Evolutionary conservation across 1,284 basidiomycete genomes (phyloP), one percentile per base, ranked within the genome.

Genomic region (Pterula multifida): DNA sequence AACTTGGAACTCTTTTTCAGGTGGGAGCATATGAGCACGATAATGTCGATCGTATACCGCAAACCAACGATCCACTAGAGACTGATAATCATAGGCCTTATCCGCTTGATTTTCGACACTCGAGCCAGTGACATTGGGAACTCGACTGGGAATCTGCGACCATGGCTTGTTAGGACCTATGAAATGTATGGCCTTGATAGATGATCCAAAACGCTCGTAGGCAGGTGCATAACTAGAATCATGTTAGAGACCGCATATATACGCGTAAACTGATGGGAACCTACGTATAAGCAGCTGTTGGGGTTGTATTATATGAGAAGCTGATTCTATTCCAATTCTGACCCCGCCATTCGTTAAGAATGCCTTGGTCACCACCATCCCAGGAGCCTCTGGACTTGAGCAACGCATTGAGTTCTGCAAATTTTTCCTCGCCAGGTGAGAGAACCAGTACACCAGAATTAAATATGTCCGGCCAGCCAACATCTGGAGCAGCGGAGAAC

Each of bases 381-480:
- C 95, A 98, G 48, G 83, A 87, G 11, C 93, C 93, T 56, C 84
- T 84, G 3, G 75, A 68, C 53, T 79, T 78, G 49, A 88, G 75
- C 49, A 94, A 72, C 12, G 73, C 66, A 53, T 72, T 76, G 49
- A 98, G 72, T 47, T 83, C 76, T 1, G 77, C 70, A 64, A 96
- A 98, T 58, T 92, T 92, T 49, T 81, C 77, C 56, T 85, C 73
- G 1, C 83, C 81, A 0, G 95, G 95, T 36, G 76, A 76, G 45
- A 94, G 68, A 50, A 97, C 90, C 69, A 98, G 79, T 45, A 98
- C 82, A 36, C 95, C 95, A 22, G 93, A 95, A 65, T 98, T 98
- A 73, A 98, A 98, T 53, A 95, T 93, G 65, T 98, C 95, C 36
- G 95, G 95, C 95, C 95, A 98, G 56, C 95, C 95, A 25, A 91